These are phyloP conservation scores for Phyllosticta citriasiana DNA, from an alignment of 2,329 filamentous ascomycete genomes.

Conservation along the genomic window DNA sequence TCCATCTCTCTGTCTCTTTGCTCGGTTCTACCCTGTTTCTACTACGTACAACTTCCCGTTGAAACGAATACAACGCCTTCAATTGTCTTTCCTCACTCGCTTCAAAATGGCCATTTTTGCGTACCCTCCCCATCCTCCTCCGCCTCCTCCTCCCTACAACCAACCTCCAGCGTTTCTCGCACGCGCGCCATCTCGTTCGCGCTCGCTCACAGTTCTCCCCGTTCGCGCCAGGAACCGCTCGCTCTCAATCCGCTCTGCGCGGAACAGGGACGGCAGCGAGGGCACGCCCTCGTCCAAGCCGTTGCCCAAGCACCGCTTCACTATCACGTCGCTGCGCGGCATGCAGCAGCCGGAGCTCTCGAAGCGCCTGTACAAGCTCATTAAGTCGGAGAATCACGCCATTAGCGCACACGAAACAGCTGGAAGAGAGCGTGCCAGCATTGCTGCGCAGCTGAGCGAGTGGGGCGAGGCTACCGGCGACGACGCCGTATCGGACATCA, in stretches of 20 bases:
- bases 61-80: conserved; percentile 7
- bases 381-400: conserved; percentile 89
- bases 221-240: conserved; percentile 53
- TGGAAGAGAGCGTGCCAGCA: conserved; percentile 70
- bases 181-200: conserved; percentile 16
- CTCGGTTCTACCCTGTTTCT: conserved; percentile 1
- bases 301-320: conserved; percentile 59
- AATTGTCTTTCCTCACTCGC: conserved; percentile 2
- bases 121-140: conserved; percentile 19
- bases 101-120: conserved; percentile 18
- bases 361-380: conserved; percentile 79
- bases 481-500: conserved; percentile 77
- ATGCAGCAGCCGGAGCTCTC: conserved; percentile 79
- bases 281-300: conserved; percentile 32
- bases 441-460: conserved; percentile 85
- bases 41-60: not conserved
- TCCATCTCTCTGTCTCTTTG: not conserved
- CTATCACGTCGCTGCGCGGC: conserved; percentile 76
- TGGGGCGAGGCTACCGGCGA: conserved; percentile 93
- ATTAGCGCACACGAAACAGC: conserved; percentile 78
- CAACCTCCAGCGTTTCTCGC: conserved; percentile 12
- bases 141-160: conserved; percentile 19
- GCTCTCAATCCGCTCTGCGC: conserved; percentile 57
- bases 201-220: conserved; percentile 24
- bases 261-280: conserved; percentile 27